Base-by-base conservation (phyloP, 768 basidiomycete genomes). In the Hygrocybe punicea region DNA sequence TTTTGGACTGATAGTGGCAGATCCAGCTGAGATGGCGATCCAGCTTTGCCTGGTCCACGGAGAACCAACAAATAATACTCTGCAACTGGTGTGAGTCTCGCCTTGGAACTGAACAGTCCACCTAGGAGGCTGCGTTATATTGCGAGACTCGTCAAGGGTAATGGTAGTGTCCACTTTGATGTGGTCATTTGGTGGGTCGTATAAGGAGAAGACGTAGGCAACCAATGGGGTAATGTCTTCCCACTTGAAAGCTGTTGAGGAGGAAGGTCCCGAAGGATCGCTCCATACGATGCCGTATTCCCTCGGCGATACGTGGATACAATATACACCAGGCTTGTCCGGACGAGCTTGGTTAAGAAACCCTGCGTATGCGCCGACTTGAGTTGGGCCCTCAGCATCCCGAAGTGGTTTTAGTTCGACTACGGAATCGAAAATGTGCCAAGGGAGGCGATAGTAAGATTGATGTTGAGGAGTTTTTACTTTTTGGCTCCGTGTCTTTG, bases 261-360 rank as follows among this genome's bases (percentile, higher is more conserved):
- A 29, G 8, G 19, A 39, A 39, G 47, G 33, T 10, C 58, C 46
- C 17, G 58, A 39, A 17, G 53, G 29, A 42, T 53, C 42, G 17
- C 49, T 53, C 29, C 47, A 58, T 21, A 54, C 42, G 58, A 58
- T 25, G 35, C 16, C n/a, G 23, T 54, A 58, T 2, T 17, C 16
- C 9, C 2, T n/a, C 19, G 58, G 58, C n/a, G 49, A 58, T 11
- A 39, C 45, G 0, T 39, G 25, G 53, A 58, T 17, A 24, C 58
- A 53, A 36, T 53, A 55, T 19, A 55, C 35, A 10, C 53, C 52
- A 37, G 46, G 36, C 46, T 46, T 54, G 53, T 58, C 53, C 11
- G 58, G 58, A n/a, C 52, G 58, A 39, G 58, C 53, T 39, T 55
- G 58, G 25, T 54, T 55, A 42, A 45, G 23, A 25, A 59, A 45